phyloP scores from a whole-genome alignment of 2,329 filamentous ascomycete species.

The Cryoendolithus antarcticus region DNA sequence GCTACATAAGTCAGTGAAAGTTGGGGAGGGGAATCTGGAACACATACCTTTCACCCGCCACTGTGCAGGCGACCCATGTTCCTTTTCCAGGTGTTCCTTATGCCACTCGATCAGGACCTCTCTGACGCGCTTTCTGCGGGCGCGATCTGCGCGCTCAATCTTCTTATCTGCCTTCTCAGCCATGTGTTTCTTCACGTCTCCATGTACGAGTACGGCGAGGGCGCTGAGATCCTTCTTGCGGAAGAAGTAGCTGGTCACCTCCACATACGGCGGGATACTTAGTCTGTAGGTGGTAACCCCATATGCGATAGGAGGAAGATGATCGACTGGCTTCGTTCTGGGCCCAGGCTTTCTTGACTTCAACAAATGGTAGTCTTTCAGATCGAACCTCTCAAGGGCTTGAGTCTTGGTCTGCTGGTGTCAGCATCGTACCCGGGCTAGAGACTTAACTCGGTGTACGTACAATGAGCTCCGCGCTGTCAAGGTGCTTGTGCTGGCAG shows the following conservation, averaged over 20 bases:
- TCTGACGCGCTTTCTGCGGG: not conserved
- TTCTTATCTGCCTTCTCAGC: not conserved
- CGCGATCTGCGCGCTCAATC: no score
- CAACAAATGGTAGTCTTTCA: conserved; percentile 8
- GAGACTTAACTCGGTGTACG: no score
- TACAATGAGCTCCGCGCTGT: no score
- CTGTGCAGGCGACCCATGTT: no score
- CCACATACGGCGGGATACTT: not conserved
- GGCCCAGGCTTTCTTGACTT: conserved; percentile 8
- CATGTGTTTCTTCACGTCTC: conserved; percentile 6
- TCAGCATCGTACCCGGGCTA: no score
- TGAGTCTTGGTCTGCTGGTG: conserved; percentile 4
- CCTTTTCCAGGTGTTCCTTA: not conserved
- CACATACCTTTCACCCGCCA: no score
- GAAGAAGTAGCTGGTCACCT: conserved; percentile 4
- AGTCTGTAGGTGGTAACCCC: conserved; percentile 1
- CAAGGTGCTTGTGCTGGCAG: no score
- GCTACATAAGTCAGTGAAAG: no score
- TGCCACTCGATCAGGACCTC: conserved; percentile 1
- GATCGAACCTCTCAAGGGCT: conserved; percentile 4
- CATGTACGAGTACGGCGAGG: conserved; percentile 8
- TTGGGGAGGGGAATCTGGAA: no score
- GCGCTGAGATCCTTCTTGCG: conserved; percentile 2
- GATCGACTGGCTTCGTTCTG: conserved; percentile 4
- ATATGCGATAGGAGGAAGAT: conserved; percentile 6